Percentiles rank a stretch among this genome's conserved stretches.
phyloP scores from a whole-genome alignment of 2,329 filamentous ascomycete species.

The Microdochium nivale region DNA sequence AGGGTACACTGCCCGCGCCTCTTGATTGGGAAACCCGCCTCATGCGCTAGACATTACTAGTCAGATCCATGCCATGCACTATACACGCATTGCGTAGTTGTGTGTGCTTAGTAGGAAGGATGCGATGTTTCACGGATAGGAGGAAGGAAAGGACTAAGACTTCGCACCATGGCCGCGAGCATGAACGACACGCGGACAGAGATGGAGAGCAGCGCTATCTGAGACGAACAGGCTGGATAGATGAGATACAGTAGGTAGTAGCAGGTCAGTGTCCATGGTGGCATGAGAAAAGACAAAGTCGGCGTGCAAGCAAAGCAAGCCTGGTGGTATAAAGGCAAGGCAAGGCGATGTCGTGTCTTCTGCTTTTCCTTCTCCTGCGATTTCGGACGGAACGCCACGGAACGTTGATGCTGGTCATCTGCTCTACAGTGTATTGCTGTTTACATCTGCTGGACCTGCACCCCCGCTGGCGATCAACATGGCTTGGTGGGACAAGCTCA shows the following conservation, averaged over 20 bases:
- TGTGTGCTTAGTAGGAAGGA: neutral
- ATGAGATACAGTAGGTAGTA: too few relatives aligned
- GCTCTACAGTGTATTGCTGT: neutral
- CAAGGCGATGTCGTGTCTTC: neutral
- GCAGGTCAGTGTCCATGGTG: neutral
- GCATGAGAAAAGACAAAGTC: neutral
- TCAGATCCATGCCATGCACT: neutral
- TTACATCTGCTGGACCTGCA: neutral
- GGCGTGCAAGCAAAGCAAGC: neutral
- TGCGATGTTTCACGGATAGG: neutral
- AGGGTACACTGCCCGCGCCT: neutral
- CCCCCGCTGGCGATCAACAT: neutral
- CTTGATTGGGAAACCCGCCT: neutral
- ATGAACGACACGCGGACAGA: neutral
- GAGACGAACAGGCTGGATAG: neutral
- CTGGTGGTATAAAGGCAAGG: neutral
- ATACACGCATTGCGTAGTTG: neutral
- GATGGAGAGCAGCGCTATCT: neutral
- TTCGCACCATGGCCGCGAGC: neutral
- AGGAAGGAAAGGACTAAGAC: neutral
- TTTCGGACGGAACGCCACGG: too few relatives aligned
- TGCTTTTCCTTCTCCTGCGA: neutral
- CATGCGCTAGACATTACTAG: neutral
- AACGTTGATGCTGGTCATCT: neutral
- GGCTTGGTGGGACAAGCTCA: neutral